Conservation (phyloP, 2,329 filamentous ascomycete genomes). For the Pestalotiopsis sp. region DNA sequence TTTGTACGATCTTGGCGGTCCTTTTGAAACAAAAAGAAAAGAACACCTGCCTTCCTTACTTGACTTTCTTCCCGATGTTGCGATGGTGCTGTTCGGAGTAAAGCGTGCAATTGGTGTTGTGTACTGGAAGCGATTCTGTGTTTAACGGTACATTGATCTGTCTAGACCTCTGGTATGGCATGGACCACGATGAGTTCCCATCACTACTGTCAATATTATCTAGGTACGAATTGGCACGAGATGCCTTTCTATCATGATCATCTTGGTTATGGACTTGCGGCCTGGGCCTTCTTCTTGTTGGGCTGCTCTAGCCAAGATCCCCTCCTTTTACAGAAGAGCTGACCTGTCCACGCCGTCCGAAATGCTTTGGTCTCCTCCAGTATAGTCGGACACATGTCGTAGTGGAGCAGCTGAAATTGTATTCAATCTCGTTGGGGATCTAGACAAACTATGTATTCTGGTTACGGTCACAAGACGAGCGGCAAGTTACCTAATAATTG, state of each 20-base stretch:
- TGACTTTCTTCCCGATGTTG: background rate
- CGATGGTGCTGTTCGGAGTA: background rate
- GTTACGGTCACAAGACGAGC: too few relatives aligned
- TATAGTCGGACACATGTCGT: background rate
- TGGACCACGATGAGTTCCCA: background rate
- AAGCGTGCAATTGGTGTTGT: background rate
- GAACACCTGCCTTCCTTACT: slow-evolving; percentile 5
- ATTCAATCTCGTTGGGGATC: too few relatives aligned
- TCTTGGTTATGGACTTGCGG: too few relatives aligned
- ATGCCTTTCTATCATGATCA: background rate
- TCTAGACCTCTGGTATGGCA: background rate
- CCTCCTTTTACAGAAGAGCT: background rate
- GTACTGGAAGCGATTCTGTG: background rate
- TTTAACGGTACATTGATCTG: background rate
- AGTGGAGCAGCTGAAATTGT: background rate
- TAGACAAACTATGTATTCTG: too few relatives aligned
- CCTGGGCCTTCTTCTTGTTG: background rate
- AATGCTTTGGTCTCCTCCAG: background rate
- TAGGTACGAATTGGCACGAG: background rate
- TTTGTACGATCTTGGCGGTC: slow-evolving; percentile 11
- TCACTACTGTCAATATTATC: background rate
- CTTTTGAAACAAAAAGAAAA: slow-evolving; percentile 1
- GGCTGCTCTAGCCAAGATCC: background rate
- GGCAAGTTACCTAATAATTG: too few relatives aligned
- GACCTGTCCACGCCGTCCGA: background rate